Base-by-base conservation (phyloP, 192 early-diverging fungal genomes). In the Lobosporangium transversale region DNA sequence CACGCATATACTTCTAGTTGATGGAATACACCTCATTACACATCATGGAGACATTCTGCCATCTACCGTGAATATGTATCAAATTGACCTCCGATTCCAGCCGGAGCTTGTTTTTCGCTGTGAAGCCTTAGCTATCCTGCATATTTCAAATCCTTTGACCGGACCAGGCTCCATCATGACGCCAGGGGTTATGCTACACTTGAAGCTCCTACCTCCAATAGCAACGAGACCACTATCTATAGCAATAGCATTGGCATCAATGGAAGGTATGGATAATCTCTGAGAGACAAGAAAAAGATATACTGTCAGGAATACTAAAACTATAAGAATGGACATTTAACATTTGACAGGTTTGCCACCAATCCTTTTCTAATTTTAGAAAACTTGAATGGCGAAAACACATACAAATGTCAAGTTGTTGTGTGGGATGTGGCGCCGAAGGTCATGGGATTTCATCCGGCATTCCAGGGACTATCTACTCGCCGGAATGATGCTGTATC, bases 381-480 rank as follows among this genome's bases (percentile, higher is more conserved):
- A 18, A 52, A 1, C 8, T 1, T n/a, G 37, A 26, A 55, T 23
- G 69, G 69, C 32, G 53, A 51, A 24, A 24, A 31, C 3, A 48
- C 47, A 8, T 76, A 76, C 54, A 66, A 40, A 20, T 62, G 73
- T 30, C 73, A 76, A 18, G 53, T 67, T 29, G 59, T 43, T 7
- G 52, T 67, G 2, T 76, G 73, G 73, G 73, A 76, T 23, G 50
- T 76, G 1, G 62, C 73, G 7, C 53, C 64, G 9, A 76, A 62
- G 35, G 21, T 67, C 6, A 45, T 76, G 36, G 73, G 73, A 30
- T 76, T 76, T 57, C 73, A 76, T 42, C 58, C 64, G 2, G 73
- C 73, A 26, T 76, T 76, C 15, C 73, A 76, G 37, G 73, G 67
- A 36, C 40, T 76, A 17, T 76, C 73, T 8, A 76, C 73, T 1